Base-by-base conservation (phyloP, 2,329 filamentous ascomycete genomes). In the Fusarium sp. region DNA sequence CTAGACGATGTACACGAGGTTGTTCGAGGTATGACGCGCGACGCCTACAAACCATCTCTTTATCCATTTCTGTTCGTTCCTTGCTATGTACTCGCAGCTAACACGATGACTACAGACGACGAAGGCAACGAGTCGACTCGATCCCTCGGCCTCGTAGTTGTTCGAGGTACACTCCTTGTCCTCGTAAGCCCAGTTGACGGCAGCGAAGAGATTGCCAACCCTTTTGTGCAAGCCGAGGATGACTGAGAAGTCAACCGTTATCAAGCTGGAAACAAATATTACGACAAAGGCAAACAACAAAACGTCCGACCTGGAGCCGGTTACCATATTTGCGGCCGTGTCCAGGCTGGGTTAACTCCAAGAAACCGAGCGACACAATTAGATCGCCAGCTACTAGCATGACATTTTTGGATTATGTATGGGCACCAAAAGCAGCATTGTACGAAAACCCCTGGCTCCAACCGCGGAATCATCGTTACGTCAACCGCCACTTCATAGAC, bases 171-270 rank as follows among this genome's bases (percentile, higher is more conserved):
- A 12, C 86, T 99, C 50, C 90, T 99, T 61, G 95, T 98, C 42
- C 89, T 97, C 70, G 94, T 99, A 80, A 96, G 94, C 70, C 96
- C 96, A 7, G 88, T 96, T 57, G 95, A 98, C 79, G 96, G 96
- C 62, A 98, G 94, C 83, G 95, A 98, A 83, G 92, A 95, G 83
- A 99, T 99, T 77, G 90, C 93, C 77, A 99, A 99, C 81, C 96
- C 96, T 0, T 99, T 98, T 79, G 86, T 93, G 58, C 90, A 94
- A 78, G 86, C 88, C 29, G 92, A 94, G 52, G 92, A 94, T 74
- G 90, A 86, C 53, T 86, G 81, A 85, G 49, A 29, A 44, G 35
- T 9, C 31, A 27, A 15, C 17, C 50, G 59, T 27, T 20, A 38
- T 35, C 22, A 64, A 57, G 52, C 55, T 55, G 61, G 56, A 71